Percentiles rank a stretch among this genome's conserved stretches.
Conservation (phyloP, 2,329 filamentous ascomycete species). For the Fusarium sp. region DNA sequence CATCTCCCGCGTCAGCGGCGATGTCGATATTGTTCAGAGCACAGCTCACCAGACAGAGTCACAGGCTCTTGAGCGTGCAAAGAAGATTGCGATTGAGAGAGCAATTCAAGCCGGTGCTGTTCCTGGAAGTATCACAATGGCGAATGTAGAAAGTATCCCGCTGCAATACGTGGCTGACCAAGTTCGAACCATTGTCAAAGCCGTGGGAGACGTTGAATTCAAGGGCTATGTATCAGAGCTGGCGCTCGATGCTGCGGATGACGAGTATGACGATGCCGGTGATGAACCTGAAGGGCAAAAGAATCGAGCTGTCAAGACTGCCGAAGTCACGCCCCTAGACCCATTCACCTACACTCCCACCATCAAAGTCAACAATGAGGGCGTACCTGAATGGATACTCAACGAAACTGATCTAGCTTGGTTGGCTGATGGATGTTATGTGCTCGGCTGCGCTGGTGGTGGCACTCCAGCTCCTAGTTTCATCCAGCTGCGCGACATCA, state of each 20-base stretch:
- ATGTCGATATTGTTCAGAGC: slow-evolving; percentile 1
- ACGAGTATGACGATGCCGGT: background rate
- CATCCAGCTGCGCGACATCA: background rate
- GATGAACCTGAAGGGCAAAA: background rate
- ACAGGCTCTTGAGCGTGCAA: background rate
- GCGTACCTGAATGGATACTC: background rate
- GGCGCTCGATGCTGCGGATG: background rate
- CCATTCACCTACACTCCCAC: background rate
- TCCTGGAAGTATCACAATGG: background rate
- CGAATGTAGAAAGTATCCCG: background rate
- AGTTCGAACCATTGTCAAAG: background rate
- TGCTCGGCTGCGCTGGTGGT: background rate
- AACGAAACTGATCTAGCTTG: background rate
- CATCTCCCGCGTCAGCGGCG: slow-evolving; percentile 48
- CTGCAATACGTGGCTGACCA: slow-evolving; percentile 1
- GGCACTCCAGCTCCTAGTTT: background rate
- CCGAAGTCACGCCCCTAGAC: rapidly evolving
- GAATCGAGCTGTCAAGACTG: background rate
- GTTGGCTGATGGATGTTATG: background rate
- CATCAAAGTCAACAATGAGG: background rate
- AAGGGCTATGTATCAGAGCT: background rate
- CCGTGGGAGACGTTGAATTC: background rate
- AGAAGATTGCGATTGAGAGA: background rate
- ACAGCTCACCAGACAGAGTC: background rate
- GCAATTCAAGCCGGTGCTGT: background rate